Percentiles rank a stretch among this genome's conserved stretches.
Conservation (phyloP, 345 rosid genomes). For the Triadica sebifera region DNA sequence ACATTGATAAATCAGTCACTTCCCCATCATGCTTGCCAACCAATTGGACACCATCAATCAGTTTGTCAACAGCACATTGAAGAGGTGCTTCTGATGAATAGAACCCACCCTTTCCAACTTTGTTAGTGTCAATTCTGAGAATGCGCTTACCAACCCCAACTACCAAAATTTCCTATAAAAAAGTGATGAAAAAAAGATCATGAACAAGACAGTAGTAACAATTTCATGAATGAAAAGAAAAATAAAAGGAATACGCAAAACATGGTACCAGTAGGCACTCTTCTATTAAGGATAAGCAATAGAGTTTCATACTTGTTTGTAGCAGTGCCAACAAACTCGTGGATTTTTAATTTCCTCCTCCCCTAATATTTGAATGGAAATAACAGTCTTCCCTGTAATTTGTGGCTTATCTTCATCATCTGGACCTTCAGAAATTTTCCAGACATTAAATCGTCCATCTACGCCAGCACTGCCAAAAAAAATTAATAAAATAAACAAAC, state of each 20-base stretch:
- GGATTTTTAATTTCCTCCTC: constrained; percentile 63
- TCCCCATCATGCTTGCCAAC: constrained; percentile 91
- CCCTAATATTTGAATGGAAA: constrained; percentile 62
- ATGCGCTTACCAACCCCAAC: constrained; percentile 72
- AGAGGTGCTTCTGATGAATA: constrained; percentile 75
- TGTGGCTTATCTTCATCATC: constrained; percentile 69
- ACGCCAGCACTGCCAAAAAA: constrained; percentile 54
- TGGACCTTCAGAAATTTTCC: constrained; percentile 82
- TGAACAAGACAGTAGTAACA: background rate
- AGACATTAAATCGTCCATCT: constrained; percentile 73
- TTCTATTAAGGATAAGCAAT: background rate
- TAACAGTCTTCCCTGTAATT: constrained; percentile 54
- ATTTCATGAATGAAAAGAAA: constrained; percentile 1
- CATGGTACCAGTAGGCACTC: background rate
- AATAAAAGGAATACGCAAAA: background rate
- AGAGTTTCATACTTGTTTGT: constrained; percentile 63
- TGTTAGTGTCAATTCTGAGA: constrained; percentile 68
- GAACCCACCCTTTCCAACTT: constrained; percentile 58
- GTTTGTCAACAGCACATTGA: constrained; percentile 56
- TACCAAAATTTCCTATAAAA: constrained; percentile 71
- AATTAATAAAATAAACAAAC: no score
- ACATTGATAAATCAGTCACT: constrained; percentile 90
- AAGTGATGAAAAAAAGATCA: background rate
- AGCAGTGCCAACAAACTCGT: constrained; percentile 85
- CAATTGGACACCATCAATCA: constrained; percentile 72